A percentile compares a stretch with the other conserved stretches of the same genome.
Conservation (phyloP, 768 basidiomycete species). For the Trametopsis cervina region DNA sequence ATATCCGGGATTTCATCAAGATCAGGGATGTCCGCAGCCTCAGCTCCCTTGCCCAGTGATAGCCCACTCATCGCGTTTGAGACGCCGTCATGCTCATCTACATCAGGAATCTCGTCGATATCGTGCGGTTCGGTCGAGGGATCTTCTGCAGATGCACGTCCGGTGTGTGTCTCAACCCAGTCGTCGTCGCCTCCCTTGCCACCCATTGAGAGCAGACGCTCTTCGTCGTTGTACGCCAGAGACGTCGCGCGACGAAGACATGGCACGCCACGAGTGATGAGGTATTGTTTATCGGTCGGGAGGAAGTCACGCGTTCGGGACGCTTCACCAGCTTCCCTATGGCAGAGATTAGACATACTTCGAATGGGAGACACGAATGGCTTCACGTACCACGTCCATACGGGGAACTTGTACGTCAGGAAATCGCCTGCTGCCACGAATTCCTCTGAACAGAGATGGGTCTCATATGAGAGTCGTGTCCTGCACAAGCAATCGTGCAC, state of each 20-base stretch:
- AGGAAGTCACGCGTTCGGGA: slow-evolving; percentile 86
- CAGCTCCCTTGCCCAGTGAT: slow-evolving; percentile 25
- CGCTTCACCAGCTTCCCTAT: slow-evolving; percentile 89
- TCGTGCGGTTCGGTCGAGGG: slow-evolving; percentile 50
- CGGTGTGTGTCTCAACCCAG: slow-evolving; percentile 98
- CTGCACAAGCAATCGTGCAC: slow-evolving; percentile 17
- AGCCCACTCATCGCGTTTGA: slow-evolving; percentile 23
- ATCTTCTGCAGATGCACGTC: slow-evolving; percentile 49
- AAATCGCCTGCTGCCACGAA: slow-evolving; percentile 98
- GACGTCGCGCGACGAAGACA: slow-evolving; percentile 91
- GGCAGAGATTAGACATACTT: slow-evolving; percentile 4
- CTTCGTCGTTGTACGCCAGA: slow-evolving; percentile 89
- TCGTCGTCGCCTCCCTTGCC: slow-evolving; percentile 70
- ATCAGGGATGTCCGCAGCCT: slow-evolving; percentile 65
- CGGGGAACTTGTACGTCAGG: slow-evolving; percentile 95
- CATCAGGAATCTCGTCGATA: slow-evolving; percentile 85
- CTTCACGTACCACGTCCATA: slow-evolving; percentile 78
- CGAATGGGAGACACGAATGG: slow-evolving; percentile 4
- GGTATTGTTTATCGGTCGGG: slow-evolving; percentile 94
- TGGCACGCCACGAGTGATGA: slow-evolving; percentile 93
- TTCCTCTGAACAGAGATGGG: slow-evolving; percentile 90
- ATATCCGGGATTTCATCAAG: slow-evolving; percentile 98
- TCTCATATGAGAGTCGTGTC: slow-evolving; percentile 9
- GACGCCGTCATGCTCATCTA: slow-evolving; percentile 54
- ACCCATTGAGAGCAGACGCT: slow-evolving; percentile 82